Evolutionary conservation across 2,329 filamentous ascomycete species (phyloP), one percentile per base, ranked within the genome.

Genomic region (Paecilomyces niveus): DNA sequence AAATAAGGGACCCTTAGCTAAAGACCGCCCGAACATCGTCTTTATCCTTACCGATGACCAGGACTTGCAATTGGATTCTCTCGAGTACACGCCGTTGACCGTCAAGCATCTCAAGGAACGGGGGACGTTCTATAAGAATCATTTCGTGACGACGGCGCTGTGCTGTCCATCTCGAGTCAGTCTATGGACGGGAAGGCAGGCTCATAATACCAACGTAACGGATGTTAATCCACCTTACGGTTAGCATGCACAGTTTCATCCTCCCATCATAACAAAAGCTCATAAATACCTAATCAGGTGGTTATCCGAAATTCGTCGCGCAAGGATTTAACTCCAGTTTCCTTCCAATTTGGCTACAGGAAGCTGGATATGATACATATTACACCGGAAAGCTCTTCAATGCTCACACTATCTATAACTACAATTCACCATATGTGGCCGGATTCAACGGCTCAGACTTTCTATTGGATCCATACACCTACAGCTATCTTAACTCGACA

Each of bases 161-260:
- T 89, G 87, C 69, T 90, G 87, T 63, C 87, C 87, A 0, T 85
- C 86, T 0, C 78, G 87, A 1, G 87, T 87, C 1, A 83, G 81
- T 13, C 70, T 89, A 1, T 84, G 81, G 80, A 89, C 86, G 0
- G 87, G 87, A 0, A 83, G 83, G 65, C 80, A 83, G 6, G 84
- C 86, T 0, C 87, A 90, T 64, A 89, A 89, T 62, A 89, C 86
- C 0, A 89, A 89, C 63, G 85, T 89, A 1, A 89, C 87, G 0
- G 79, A 82, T 65, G 78, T 83, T 0, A 70, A 68, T 0, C 72
- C 83, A 54, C 83, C 81, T 10, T 83, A 83, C 59, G 81, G 79
- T 80, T 71, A 59, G 70, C 39, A 45, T n/a, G 5, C n/a, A 18
- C 13, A 2, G 18, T 10, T 45, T n/a, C 39, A 18, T 6, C 18